phyloP scores from a whole-genome alignment of 1,284 basidiomycete genomes.

The Irpex lacteus region DNA sequence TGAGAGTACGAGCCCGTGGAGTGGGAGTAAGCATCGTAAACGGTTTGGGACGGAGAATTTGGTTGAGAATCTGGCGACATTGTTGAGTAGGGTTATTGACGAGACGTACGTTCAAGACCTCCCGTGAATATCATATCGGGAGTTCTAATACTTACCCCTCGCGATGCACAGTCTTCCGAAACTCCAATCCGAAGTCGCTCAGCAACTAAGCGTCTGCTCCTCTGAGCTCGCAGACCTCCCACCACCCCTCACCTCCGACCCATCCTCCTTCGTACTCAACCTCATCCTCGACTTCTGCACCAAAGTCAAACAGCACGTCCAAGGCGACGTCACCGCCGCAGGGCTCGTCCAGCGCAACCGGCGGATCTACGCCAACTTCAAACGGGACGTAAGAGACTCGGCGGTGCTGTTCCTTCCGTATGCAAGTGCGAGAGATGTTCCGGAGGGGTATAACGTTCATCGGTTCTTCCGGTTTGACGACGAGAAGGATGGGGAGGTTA shows the following conservation, averaged over 20 bases:
- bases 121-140: not conserved
- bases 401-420: slow-evolving; percentile 35
- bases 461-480: slow-evolving; percentile 10
- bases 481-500: not conserved
- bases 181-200: slow-evolving; percentile 34
- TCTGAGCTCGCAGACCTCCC: slow-evolving; percentile 42
- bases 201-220: slow-evolving; percentile 37
- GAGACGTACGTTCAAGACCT: slow-evolving; percentile 38
- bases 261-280: slow-evolving; percentile 43
- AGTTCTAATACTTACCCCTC: not conserved
- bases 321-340: slow-evolving; percentile 32
- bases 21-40: slow-evolving; percentile 33
- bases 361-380: slow-evolving; percentile 32
- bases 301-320: slow-evolving; percentile 34
- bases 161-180: slow-evolving; percentile 35
- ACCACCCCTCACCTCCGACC: slow-evolving; percentile 34
- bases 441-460: not conserved
- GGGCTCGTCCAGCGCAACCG: slow-evolving; percentile 35
- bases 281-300: slow-evolving; percentile 36
- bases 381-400: slow-evolving; percentile 34
- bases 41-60: slow-evolving; percentile 58
- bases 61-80: slow-evolving; percentile 46
- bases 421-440: slow-evolving; percentile 3
- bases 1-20: slow-evolving; percentile 48
- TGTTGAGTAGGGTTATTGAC: slow-evolving; percentile 52